These are phyloP conservation scores for Isoetes taiwanensis DNA, from an alignment of 75 land plant genomes.

Conservation along the genomic window DNA sequence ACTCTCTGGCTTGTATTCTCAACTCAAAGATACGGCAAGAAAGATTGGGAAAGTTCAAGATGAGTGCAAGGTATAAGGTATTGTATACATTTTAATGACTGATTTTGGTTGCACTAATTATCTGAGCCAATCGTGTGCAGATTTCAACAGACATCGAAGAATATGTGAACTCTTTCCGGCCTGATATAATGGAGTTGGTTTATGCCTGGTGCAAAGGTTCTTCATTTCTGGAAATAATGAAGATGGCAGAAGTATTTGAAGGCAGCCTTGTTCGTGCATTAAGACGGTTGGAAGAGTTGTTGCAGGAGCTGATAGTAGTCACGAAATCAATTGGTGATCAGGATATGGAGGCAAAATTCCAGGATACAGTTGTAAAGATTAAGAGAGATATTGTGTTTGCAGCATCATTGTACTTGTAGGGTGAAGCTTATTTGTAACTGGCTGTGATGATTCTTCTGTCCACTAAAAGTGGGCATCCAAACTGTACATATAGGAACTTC, in stretches of 20 bases:
- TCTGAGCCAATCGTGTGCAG: no score
- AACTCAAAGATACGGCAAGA: constrained; percentile 80
- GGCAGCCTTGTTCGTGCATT: constrained; percentile 92
- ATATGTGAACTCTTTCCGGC: constrained; percentile 77
- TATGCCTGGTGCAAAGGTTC: constrained; percentile 85
- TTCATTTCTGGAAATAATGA: constrained; percentile 80
- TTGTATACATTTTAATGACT: no score
- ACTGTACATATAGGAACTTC: no score
- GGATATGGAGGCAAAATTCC: constrained; percentile 72
- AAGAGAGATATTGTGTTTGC: constrained; percentile 92
- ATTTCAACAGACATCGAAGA: constrained; percentile 66
- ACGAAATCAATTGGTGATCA: constrained; percentile 75
- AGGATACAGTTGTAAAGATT: constrained; percentile 59
- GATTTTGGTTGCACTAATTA: no score
- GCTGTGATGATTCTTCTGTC: no score
- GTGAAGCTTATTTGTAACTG: no score
- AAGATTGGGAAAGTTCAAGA: constrained; percentile 78
- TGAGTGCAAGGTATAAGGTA: constrained; percentile 93
- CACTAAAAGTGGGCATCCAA: no score
- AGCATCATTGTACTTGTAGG: constrained; percentile 79
- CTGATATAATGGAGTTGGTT: constrained; percentile 91
- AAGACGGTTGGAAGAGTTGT: constrained; percentile 85
- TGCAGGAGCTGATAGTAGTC: constrained; percentile 75
- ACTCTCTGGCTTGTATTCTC: constrained; percentile 54
- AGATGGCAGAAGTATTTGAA: constrained; percentile 53